Evolutionary conservation across 257 asterid species (phyloP), one percentile per base, ranked within the genome.

Genomic region (Nicotiana obtusifolia): DNA sequence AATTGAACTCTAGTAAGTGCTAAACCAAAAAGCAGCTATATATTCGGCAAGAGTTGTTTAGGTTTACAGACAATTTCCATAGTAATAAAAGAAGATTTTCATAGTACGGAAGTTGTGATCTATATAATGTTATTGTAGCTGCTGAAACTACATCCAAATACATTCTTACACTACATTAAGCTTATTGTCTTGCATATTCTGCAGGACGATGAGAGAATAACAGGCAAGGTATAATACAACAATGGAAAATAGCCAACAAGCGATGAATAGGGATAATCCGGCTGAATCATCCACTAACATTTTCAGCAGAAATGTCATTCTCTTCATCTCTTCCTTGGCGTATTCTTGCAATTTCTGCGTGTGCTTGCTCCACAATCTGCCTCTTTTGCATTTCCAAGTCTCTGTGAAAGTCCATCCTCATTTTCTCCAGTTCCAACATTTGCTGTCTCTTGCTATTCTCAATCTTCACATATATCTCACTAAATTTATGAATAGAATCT

Each of bases 281-380:
- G 33, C 69, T 64, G 64, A 6, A 15, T 87, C 61, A 87, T 82
- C 91, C 88, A 69, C 93, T 87, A 37, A 84, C 80, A 82, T 88
- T 89, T 81, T 88, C 91, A 77, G 91, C 86, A 49, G 92, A 87
- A 7, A 64, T 90, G 22, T 73, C 88, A 30, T 91, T 86, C 22
- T 89, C 97, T 75, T 90, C 96, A n/a, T 87, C 90, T n/a, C 81
- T 88, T 33, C 97, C 95, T 81, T 64, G 91, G 15, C 86, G 82
- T 30, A 94, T 97, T 84, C 88, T 89, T 49, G 85, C 95, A 60
- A 97, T 97, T 87, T 93, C 95, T 4, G 92, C 97, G 30, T 90
- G 94, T 22, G 97, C 95, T 77, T 92, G 89, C 89, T 95, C 98
- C n/a, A 95, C 78, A 82, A 93, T 92, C 87, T 89, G 88, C 87